A percentile compares a stretch with the other conserved stretches of the same genome.
Conservation (phyloP, 345 rosid species). For the Pugionium dolabratum region DNA sequence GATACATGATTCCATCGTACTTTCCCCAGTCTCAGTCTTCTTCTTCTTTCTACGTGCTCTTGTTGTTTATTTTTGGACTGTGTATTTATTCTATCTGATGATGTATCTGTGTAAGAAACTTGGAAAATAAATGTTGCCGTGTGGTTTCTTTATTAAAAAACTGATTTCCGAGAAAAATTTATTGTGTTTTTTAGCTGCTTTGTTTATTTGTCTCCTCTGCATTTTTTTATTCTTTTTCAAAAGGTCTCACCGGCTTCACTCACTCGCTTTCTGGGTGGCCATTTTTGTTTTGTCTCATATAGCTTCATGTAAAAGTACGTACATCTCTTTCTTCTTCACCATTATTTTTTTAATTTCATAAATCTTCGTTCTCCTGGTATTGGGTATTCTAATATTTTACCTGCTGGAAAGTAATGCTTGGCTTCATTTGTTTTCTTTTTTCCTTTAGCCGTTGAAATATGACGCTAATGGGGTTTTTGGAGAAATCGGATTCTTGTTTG, state of each 20-base stretch:
- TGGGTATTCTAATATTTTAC: background rate
- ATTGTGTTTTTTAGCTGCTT: background rate
- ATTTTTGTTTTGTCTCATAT: background rate
- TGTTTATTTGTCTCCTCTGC: conserved; percentile 1
- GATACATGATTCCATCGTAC: background rate
- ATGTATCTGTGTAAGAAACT: background rate
- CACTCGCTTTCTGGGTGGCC: background rate
- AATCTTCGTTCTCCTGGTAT: background rate
- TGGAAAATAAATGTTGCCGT: conserved; percentile 2
- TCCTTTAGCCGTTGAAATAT: background rate
- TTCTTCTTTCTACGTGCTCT: background rate
- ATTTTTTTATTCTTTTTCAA: background rate
- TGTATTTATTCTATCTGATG: background rate
- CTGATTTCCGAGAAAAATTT: background rate
- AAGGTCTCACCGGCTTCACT: background rate
- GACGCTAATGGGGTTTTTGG: background rate
- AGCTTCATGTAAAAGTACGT: conserved; percentile 8
- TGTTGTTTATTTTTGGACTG: background rate
- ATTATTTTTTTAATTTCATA: background rate
- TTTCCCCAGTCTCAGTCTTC: background rate
- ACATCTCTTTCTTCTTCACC: conserved; percentile 3
- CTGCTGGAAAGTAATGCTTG: no score
- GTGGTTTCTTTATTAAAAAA: background rate
- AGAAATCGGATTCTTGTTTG: background rate
- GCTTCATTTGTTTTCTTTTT: background rate